Evolutionary conservation across 148 eudicot species (phyloP).

Genomic region (Vaccinium vitisidaea): DNA sequence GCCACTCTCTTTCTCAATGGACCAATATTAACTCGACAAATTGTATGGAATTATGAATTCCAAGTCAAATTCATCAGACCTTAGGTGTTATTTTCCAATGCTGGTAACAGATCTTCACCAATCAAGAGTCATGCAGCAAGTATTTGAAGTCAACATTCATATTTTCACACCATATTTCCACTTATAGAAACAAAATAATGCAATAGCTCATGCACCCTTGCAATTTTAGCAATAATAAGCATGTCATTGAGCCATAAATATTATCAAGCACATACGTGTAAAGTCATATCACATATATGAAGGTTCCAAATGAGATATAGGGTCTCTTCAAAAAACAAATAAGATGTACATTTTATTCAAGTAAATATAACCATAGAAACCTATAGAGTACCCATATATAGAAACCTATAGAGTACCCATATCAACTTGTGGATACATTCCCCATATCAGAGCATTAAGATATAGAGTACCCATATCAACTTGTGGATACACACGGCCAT

Average conservation of each 20-base stretch:
- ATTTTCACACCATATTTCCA: not conserved
- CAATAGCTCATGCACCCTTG: constrained; percentile 1
- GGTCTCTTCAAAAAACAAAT: not conserved
- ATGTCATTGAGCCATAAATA: not conserved
- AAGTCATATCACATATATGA: not conserved
- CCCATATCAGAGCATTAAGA: no score
- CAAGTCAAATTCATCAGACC: not conserved
- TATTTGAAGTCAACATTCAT: not conserved
- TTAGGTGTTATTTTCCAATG: not conserved
- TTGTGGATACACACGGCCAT: no score
- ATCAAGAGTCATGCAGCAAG: not conserved
- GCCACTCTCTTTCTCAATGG: not conserved
- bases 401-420: no score
- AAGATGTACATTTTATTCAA: not conserved
- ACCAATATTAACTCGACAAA: not conserved
- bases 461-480: no score
- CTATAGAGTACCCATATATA: no score
- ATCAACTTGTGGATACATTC: no score
- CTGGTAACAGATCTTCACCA: not conserved
- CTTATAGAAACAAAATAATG: not conserved
- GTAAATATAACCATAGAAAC: not conserved
- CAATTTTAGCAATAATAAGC: not conserved
- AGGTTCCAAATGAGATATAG: not conserved
- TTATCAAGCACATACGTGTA: not conserved
- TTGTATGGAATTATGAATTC: not conserved